Conservation (phyloP, 495 filamentous ascomycete species). For the Elasticomyces elasticus region DNA sequence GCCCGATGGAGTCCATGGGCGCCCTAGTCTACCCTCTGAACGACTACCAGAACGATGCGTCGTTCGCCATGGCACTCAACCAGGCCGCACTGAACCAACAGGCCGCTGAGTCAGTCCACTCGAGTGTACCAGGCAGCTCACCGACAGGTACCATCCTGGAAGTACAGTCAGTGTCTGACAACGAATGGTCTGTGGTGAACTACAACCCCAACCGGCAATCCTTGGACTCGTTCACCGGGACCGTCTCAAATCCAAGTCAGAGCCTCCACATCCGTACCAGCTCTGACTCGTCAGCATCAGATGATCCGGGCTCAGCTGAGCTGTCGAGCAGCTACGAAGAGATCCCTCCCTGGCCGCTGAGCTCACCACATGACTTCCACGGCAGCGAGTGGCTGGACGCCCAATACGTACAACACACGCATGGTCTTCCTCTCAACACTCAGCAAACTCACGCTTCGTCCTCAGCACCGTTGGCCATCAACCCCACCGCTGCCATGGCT, state of each 20-base stretch:
- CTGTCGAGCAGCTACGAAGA: slow-evolving; percentile 72
- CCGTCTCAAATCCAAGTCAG: slow-evolving; percentile 79
- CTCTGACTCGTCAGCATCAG: slow-evolving; percentile 75
- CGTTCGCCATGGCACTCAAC: slow-evolving; percentile 19
- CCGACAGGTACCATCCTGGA: slow-evolving; percentile 76
- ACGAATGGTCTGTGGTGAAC: slow-evolving; percentile 52
- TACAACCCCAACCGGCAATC: slow-evolving; percentile 43
- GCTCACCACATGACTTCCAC: slow-evolving; percentile 44
- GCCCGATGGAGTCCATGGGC: slow-evolving; percentile 54
- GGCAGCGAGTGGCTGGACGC: slow-evolving; percentile 23
- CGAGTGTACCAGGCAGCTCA: slow-evolving; percentile 54
- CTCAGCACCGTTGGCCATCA: slow-evolving; percentile 43
- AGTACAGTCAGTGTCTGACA: slow-evolving; percentile 74
- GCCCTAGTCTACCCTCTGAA: slow-evolving; percentile 47
- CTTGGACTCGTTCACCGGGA: slow-evolving; percentile 43
- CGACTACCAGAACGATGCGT: slow-evolving; percentile 48
- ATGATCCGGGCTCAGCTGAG: slow-evolving; percentile 46
- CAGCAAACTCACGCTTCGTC: slow-evolving; percentile 35
- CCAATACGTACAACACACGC: slow-evolving; percentile 21
- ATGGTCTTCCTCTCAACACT: slow-evolving; percentile 22
- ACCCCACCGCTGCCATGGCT: slow-evolving; percentile 57
- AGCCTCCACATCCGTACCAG: slow-evolving; percentile 74
- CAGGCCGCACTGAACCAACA: slow-evolving; percentile 15
- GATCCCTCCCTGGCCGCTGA: slow-evolving; percentile 56
- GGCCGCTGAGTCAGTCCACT: slow-evolving; percentile 19